phyloP scores from a whole-genome alignment of 2,329 filamentous ascomycete genomes.

The Microdochium paspali region DNA sequence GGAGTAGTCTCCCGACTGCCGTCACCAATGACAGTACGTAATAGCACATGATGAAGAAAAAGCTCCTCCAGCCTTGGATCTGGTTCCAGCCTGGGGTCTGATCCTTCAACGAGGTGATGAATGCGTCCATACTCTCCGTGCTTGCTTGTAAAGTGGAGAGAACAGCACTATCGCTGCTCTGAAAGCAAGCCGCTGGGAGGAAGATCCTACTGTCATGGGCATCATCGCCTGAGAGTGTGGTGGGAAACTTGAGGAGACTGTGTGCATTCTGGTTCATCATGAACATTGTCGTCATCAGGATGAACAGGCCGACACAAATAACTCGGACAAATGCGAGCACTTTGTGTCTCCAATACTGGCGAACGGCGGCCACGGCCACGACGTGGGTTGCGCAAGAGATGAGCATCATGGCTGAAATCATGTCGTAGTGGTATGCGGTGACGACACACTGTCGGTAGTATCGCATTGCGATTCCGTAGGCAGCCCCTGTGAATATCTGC shows the following conservation, averaged over 20 bases:
- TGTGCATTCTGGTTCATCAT: constrained; percentile 19
- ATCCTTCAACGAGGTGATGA: constrained; percentile 5
- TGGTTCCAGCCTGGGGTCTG: no score
- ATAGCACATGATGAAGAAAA: no score
- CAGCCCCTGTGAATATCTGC: constrained; percentile 25
- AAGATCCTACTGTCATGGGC: constrained; percentile 14
- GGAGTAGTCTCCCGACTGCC: no score
- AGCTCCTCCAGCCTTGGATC: no score
- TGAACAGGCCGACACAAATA: constrained; percentile 16
- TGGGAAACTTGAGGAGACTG: constrained; percentile 13
- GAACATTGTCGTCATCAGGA: constrained; percentile 19
- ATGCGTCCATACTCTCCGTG: constrained; percentile 6
- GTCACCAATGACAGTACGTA: no score
- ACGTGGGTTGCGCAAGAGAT: constrained; percentile 26
- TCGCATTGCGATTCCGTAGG: constrained; percentile 22
- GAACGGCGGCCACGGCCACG: constrained; percentile 20
- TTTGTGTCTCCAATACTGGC: constrained; percentile 23
- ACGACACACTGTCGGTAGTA: constrained; percentile 21
- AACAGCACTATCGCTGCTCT: constrained; percentile 6
- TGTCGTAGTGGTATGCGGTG: constrained; percentile 26
- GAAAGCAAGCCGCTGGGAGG: constrained; percentile 21
- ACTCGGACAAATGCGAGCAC: constrained; percentile 19
- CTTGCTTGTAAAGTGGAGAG: constrained; percentile 6
- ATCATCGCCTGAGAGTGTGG: constrained; percentile 11
- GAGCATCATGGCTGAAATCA: constrained; percentile 24